Percentiles rank a stretch among this genome's conserved stretches.
Evolutionary conservation across 495 filamentous ascomycete genomes (phyloP).

Genomic region (Cetradonia linearis): DNA sequence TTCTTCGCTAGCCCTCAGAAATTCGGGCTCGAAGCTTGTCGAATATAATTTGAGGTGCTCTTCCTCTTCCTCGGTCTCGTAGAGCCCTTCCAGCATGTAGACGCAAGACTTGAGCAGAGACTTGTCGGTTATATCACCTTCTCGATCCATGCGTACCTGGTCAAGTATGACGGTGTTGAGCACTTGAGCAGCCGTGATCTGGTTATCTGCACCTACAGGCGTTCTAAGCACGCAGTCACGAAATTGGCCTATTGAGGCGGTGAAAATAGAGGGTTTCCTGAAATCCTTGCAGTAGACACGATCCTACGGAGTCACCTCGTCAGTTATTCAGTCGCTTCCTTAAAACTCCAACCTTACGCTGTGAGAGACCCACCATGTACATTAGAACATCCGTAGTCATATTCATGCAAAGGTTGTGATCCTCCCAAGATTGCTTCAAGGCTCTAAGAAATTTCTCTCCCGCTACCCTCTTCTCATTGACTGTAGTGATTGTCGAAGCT

Average conservation of each 20-base stretch:
- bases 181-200: conserved; percentile 49
- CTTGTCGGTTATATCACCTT: conserved; percentile 82
- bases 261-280: conserved; percentile 67
- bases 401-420: conserved; percentile 86
- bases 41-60: conserved; percentile 69
- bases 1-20: conserved; percentile 52
- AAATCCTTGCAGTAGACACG: conserved; percentile 65
- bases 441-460: conserved; percentile 77
- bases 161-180: conserved; percentile 77
- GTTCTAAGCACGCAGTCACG: conserved; percentile 67
- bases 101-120: conserved; percentile 70
- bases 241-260: conserved; percentile 75
- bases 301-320: conserved; percentile 41
- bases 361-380: conserved; percentile 64
- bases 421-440: conserved; percentile 68
- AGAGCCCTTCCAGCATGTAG: conserved; percentile 84
- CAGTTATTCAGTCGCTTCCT: not conserved
- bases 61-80: conserved; percentile 61
- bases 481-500: conserved; percentile 43
- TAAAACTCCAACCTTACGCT: not conserved
- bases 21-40: conserved; percentile 69
- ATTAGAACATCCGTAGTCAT: conserved; percentile 97
- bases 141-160: conserved; percentile 83
- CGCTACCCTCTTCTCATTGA: conserved; percentile 62
- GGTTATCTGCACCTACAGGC: conserved; percentile 35